phyloP scores from a whole-genome alignment of 2,329 filamentous ascomycete species.

The Fusarium pseudoanthophilum region DNA sequence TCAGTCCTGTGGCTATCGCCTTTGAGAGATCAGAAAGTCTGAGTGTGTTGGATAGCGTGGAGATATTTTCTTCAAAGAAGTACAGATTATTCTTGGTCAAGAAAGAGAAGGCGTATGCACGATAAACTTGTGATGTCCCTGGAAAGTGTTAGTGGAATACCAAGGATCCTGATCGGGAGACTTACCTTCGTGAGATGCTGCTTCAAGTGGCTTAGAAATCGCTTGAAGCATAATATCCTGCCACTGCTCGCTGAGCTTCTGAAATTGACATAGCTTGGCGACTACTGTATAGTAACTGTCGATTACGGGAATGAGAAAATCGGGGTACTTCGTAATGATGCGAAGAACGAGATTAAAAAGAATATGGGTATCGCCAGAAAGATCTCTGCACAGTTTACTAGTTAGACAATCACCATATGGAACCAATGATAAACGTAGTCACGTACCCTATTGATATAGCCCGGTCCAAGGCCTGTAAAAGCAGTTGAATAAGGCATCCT shows the following conservation, averaged over 20 bases:
- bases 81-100: constrained; percentile 47
- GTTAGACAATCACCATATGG: constrained; percentile 24
- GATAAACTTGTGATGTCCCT: constrained; percentile 29
- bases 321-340: constrained; percentile 39
- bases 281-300: constrained; percentile 56
- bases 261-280: constrained; percentile 49
- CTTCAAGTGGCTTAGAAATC: constrained; percentile 46
- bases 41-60: constrained; percentile 51
- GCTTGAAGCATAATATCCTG: constrained; percentile 43
- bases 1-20: constrained; percentile 54
- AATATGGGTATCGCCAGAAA: constrained; percentile 40
- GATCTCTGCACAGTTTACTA: constrained; percentile 16
- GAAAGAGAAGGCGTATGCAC: constrained; percentile 43
- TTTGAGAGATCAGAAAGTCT: constrained; percentile 55
- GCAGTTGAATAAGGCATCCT: constrained; percentile 49
- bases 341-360: constrained; percentile 52
- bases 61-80: constrained; percentile 55
- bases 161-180: background rate
- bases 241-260: constrained; percentile 31
- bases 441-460: constrained; percentile 42
- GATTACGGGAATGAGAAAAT: constrained; percentile 39
- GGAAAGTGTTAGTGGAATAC: constrained; percentile 8
- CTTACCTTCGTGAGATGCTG: constrained; percentile 34
- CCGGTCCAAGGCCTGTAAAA: constrained; percentile 50
- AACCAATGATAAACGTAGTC: background rate